phyloP scores from a whole-genome alignment of 2,329 filamentous ascomycete genomes.

The Xylariomycetidae sp. region DNA sequence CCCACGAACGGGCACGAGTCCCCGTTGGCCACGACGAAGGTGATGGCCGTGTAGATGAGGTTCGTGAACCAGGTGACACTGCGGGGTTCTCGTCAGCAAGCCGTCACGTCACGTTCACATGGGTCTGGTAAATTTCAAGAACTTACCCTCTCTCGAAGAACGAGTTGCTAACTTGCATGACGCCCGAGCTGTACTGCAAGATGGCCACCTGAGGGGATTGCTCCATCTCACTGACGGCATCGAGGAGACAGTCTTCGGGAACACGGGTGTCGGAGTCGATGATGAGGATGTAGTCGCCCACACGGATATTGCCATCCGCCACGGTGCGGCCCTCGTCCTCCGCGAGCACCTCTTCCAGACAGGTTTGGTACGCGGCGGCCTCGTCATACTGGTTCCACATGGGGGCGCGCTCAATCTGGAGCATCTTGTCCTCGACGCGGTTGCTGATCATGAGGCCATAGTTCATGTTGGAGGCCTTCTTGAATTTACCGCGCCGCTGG shows the following conservation, averaged over 20 bases:
- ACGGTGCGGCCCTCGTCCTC: conserved; percentile 61
- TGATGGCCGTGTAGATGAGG: conserved; percentile 70
- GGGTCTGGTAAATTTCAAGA: no score
- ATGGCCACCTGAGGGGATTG: conserved; percentile 72
- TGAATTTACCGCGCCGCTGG: conserved; percentile 59
- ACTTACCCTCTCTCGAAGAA: conserved; percentile 55
- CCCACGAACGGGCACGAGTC: conserved; percentile 75
- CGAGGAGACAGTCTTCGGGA: conserved; percentile 68
- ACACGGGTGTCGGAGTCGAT: conserved; percentile 78
- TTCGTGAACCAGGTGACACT: conserved; percentile 68
- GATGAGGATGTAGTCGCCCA: conserved; percentile 76
- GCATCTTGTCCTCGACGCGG: conserved; percentile 64
- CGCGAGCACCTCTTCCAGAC: conserved; percentile 60
- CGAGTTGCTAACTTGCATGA: conserved; percentile 72
- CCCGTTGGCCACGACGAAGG: conserved; percentile 70
- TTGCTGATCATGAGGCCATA: conserved; percentile 62
- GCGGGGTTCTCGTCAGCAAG: conserved; percentile 18
- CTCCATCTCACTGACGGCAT: conserved; percentile 78
- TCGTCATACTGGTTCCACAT: conserved; percentile 66
- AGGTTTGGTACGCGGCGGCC: conserved; percentile 57
- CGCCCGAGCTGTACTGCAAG: conserved; percentile 70
- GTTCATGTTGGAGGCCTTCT: conserved; percentile 71
- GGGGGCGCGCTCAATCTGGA: conserved; percentile 46
- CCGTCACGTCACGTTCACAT: neutral
- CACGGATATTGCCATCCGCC: conserved; percentile 79